phyloP scores from a whole-genome alignment of 2,329 filamentous ascomycete species.

The Colletotrichum tabaci region DNA sequence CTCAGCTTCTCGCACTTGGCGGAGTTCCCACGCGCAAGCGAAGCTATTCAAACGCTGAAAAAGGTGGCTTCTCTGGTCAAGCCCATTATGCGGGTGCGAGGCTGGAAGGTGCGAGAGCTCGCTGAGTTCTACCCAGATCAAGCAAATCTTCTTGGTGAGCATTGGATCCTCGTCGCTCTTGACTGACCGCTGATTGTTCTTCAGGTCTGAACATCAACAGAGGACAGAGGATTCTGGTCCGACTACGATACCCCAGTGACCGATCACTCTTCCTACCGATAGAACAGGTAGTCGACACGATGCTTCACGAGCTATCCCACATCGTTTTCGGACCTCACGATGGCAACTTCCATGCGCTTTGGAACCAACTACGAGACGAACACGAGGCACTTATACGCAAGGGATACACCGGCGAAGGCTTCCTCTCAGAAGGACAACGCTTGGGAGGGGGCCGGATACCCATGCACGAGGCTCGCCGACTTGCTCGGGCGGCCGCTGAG shows the following conservation, averaged over 20 bases:
- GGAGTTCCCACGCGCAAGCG: constrained; percentile 61
- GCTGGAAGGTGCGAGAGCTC: constrained; percentile 84
- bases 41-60: constrained; percentile 75
- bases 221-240: constrained; percentile 85
- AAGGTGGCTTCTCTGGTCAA: constrained; percentile 92
- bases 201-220: constrained; percentile 82
- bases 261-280: constrained; percentile 83
- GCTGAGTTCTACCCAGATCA: constrained; percentile 89
- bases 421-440: constrained; percentile 81
- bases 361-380: constrained; percentile 91
- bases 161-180: too few relatives aligned
- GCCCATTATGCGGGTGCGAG: constrained; percentile 90
- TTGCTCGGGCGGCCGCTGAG: constrained; percentile 82
- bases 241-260: constrained; percentile 84
- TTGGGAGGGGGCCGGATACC: constrained; percentile 80
- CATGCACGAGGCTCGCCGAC: constrained; percentile 79
- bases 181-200: not conserved
- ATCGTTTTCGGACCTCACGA: constrained; percentile 89
- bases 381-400: constrained; percentile 82
- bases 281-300: constrained; percentile 87
- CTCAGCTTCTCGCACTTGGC: constrained; percentile 65
- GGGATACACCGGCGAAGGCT: constrained; percentile 92
- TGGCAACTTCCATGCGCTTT: constrained; percentile 84
- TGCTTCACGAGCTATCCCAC: constrained; percentile 95
- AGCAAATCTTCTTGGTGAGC: constrained; percentile 77